Percentiles rank a stretch among this genome's conserved stretches.
phyloP scores from a whole-genome alignment of 2,329 filamentous ascomycete species.

The Oidium heveae region DNA sequence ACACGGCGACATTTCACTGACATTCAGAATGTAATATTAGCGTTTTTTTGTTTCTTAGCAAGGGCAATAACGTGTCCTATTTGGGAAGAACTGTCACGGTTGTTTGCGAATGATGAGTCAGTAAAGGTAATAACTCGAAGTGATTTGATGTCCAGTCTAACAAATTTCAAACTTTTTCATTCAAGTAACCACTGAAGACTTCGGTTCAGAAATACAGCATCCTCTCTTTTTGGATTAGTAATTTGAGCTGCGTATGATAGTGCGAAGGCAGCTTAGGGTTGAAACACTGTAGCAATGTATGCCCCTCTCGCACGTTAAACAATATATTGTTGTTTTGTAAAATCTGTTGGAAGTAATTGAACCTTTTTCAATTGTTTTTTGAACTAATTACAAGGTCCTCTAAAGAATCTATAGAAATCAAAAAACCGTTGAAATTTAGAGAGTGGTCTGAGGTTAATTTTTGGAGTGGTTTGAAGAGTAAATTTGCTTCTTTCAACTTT shows the following conservation, averaged over 20 bases:
- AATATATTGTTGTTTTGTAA: neutral
- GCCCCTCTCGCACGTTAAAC: neutral
- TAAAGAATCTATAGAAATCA: neutral
- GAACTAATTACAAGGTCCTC: neutral
- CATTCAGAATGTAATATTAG: neutral
- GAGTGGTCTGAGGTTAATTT: neutral
- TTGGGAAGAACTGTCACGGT: neutral
- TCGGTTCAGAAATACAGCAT: neutral
- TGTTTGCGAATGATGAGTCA: neutral
- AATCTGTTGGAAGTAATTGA: neutral
- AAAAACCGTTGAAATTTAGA: neutral
- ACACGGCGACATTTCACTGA: neutral
- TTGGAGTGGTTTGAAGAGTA: neutral
- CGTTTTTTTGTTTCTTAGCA: neutral
- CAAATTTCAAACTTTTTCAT: neutral
- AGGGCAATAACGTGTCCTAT: slow-evolving; percentile 1
- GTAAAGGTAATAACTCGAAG: neutral
- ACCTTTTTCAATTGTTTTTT: neutral
- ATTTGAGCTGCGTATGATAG: slow-evolving; percentile 1
- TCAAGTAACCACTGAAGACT: neutral
- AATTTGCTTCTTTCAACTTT: neutral
- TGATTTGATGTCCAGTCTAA: neutral
- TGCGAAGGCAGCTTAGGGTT: slow-evolving; percentile 2
- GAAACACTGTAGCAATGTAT: neutral
- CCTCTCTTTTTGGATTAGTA: neutral